Base-by-base conservation (phyloP, 2,329 filamentous ascomycete genomes). In the Diaporthe vexans region DNA sequence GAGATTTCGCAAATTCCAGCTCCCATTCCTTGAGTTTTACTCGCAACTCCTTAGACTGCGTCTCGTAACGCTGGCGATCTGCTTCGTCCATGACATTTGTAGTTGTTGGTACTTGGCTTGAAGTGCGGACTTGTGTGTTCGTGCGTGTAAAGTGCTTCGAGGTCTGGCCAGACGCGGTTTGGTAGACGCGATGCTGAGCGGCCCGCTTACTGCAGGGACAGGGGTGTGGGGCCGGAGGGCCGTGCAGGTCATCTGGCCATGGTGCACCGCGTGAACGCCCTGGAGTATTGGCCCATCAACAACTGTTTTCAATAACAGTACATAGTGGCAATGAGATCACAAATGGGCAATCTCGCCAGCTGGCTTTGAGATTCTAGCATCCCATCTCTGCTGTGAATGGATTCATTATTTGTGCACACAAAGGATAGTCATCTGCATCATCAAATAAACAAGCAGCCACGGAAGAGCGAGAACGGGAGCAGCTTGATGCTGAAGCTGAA, bases 11-110 rank as follows among this genome's bases (percentile, higher is more conserved):
- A 86, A 94, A 96, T 9, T 89, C 85, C 76, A 86, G 90, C 81
- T 97, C 94, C 91, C 94, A 97, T 77, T 83, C 82, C 83, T 96
- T 96, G 63, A 96, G 84, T 76, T 94, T 91, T 51, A 86, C 84
- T n/a, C 93, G 89, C n/a, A 95, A 84, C 67, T 86, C 80, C 76
- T 87, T 85, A 17, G 87, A 88, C 78, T 87, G 85, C 13, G 79
- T 80, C 79, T 91, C 89, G 74, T 88, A 89, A 72, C 82, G 79
- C 19, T 81, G 79, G 79, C 81, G 86, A 24, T 84, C 82, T 17
- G 78, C 78, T 33, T 86, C 83, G 76, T 90, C 87, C 88, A 91
- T 90, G 54, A 46, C 54, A 54, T 74, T n/a, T 46, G 69, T 40
- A 24, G 8, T 35, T 56, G 70, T 46, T 72, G 70, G 4, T 26